phyloP scores from a whole-genome alignment of 2,329 filamentous ascomycete genomes.

The Fusarium musae region DNA sequence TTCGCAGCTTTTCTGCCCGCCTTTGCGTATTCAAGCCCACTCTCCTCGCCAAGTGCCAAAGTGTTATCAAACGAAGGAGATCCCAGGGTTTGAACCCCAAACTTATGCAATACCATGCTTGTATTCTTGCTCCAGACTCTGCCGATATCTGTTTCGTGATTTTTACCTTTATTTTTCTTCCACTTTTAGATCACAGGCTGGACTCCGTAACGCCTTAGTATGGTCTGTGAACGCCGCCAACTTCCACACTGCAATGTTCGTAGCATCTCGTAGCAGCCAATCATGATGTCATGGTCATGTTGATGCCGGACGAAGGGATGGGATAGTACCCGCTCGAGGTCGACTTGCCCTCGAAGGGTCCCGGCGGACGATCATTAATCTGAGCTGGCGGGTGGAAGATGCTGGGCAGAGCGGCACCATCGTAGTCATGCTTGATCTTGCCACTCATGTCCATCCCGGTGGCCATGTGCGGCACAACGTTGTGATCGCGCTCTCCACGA shows the following conservation, averaged over 20 bases:
- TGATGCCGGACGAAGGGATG: constrained; percentile 60
- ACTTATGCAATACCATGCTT: constrained; percentile 24
- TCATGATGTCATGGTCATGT: constrained; percentile 53
- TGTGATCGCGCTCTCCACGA: constrained; percentile 50
- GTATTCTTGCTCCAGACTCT: constrained; percentile 1
- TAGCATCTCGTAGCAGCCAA: background rate
- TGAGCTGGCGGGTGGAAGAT: constrained; percentile 57
- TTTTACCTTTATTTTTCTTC: constrained; percentile 1
- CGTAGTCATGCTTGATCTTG: constrained; percentile 64
- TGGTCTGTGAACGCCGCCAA: constrained; percentile 2
- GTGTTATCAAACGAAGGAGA: constrained; percentile 36
- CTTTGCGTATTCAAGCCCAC: background rate
- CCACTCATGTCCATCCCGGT: constrained; percentile 45
- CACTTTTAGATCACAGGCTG: constrained; percentile 2
- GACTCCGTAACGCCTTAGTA: constrained; percentile 15
- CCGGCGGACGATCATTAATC: constrained; percentile 53
- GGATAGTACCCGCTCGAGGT: constrained; percentile 66
- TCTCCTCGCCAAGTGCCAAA: constrained; percentile 7
- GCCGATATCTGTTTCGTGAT: background rate
- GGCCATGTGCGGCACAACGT: constrained; percentile 48
- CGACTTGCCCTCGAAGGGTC: constrained; percentile 64
- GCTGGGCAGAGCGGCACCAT: constrained; percentile 57
- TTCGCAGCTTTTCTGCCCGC: constrained; percentile 1
- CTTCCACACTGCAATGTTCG: background rate
- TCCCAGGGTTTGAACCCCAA: constrained; percentile 23